phyloP scores from a whole-genome alignment of 345 rosid species.

The Populus simonii region DNA sequence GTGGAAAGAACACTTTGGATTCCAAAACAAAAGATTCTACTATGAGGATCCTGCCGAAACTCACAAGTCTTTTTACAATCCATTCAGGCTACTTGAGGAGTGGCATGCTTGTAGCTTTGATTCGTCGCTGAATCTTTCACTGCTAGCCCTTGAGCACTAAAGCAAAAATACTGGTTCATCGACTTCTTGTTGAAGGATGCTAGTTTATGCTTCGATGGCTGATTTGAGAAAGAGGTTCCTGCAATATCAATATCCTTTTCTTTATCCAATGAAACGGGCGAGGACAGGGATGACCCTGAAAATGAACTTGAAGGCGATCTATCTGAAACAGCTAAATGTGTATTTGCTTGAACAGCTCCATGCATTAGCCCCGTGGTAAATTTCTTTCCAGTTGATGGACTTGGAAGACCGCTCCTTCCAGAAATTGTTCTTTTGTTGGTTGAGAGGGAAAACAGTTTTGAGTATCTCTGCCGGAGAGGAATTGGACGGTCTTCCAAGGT shows the following conservation, averaged over 20 bases:
- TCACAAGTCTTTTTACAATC: neutral
- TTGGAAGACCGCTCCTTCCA: slow-evolving; percentile 57
- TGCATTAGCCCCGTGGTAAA: slow-evolving; percentile 61
- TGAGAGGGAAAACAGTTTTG: slow-evolving; percentile 40
- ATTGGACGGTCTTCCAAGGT: slow-evolving; percentile 36
- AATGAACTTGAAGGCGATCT: slow-evolving; percentile 43
- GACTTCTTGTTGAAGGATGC: slow-evolving; percentile 42
- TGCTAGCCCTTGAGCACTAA: slow-evolving; percentile 60
- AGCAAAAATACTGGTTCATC: slow-evolving; percentile 69
- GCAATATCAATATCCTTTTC: slow-evolving; percentile 19
- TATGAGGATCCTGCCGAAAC: neutral
- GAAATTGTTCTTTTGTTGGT: slow-evolving; percentile 43
- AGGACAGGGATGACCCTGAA: slow-evolving; percentile 37
- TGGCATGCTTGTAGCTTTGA: slow-evolving; percentile 38
- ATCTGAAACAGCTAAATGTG: slow-evolving; percentile 32
- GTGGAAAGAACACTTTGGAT: neutral
- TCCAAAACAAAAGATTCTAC: neutral
- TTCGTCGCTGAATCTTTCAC: slow-evolving; percentile 36
- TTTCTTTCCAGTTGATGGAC: slow-evolving; percentile 63
- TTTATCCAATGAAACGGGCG: slow-evolving; percentile 35
- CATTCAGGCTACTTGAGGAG: slow-evolving; percentile 44
- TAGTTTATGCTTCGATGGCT: slow-evolving; percentile 30
- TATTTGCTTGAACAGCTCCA: slow-evolving; percentile 63
- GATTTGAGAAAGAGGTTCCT: slow-evolving; percentile 7
- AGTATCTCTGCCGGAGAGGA: slow-evolving; percentile 67